A percentile compares a stretch with the other conserved stretches of the same genome.
Evolutionary conservation across 768 basidiomycete species (phyloP).

Genomic region (Lentinula detonsa): DNA sequence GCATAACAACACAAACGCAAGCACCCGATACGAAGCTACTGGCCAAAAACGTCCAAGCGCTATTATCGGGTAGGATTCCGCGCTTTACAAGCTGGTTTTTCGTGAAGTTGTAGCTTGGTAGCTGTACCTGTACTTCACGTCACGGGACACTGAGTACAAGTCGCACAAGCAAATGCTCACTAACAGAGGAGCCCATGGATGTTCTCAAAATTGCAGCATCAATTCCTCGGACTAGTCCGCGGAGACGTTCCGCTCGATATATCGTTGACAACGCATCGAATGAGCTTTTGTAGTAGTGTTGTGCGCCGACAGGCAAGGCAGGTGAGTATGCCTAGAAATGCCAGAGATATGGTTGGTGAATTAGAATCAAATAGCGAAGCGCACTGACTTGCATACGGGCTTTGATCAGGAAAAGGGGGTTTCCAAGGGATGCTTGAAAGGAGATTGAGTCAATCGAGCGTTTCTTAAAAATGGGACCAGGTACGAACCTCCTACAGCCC

Average conservation of each 20-base stretch:
- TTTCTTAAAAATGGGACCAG: constrained; percentile 1
- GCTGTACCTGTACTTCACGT: constrained; percentile 59
- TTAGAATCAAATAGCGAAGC: constrained; percentile 2
- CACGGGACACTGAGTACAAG: background rate
- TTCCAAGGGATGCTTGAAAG: constrained; percentile 63
- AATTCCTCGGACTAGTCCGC: constrained; percentile 84
- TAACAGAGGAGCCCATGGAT: constrained; percentile 86
- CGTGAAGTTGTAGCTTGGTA: constrained; percentile 93
- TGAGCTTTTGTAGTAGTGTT: constrained; percentile 85
- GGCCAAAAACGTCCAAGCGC: constrained; percentile 80
- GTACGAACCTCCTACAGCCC: constrained; percentile 77
- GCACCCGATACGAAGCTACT: constrained; percentile 87
- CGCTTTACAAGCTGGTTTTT: constrained; percentile 71
- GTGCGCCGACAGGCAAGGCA: constrained; percentile 87
- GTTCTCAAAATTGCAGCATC: constrained; percentile 93
- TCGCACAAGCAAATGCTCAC: constrained; percentile 10
- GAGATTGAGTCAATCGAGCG: background rate
- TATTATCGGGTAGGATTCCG: constrained; percentile 68
- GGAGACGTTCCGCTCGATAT: constrained; percentile 65
- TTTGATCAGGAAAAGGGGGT: constrained; percentile 92
- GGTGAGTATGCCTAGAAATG: constrained; percentile 81
- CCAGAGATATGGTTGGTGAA: background rate
- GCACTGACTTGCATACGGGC: constrained; percentile 88
- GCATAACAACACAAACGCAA: constrained; percentile 92
- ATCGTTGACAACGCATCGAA: constrained; percentile 80